Base-by-base conservation (phyloP, 495 filamentous ascomycete species). In the Amphirosellinia nigrospora region DNA sequence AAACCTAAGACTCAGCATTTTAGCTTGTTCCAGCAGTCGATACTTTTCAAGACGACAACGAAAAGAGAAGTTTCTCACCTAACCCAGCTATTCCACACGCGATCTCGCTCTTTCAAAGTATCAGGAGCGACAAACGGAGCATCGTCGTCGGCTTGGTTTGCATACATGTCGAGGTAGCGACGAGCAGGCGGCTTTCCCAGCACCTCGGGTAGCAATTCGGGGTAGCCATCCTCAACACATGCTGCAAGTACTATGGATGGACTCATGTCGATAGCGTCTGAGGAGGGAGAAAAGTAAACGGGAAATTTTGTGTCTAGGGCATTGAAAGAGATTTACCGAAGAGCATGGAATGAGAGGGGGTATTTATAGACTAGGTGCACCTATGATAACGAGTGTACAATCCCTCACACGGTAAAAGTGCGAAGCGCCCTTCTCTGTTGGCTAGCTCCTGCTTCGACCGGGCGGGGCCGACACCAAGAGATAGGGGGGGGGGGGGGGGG, bases 401-500 rank as follows among this genome's bases (percentile, higher is more conserved):
- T 56, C 52, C 52, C 26, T 56, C 30, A 56, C 11, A 30, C 16
- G 11, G 52, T 56, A 56, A 56, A 30, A 56, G 21, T 56, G 52
- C 52, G 30, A 56, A 30, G 52, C 56, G 56, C 56, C 32, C 36
- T 60, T 60, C 36, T 60, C 36, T 36, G 55, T 59, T 36, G 32
- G 55, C 55, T 59, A 13, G 55, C 1, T 59, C 55, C 55, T 59
- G 34, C 32, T 59, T 59, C 36, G 36, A 60, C 56, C 56, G 36
- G 56, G 56, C 56, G 19, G 56, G 32, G 56, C 32, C 36, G 21
- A 60, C 56, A 60, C 56, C 36, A 60, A 39, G 36, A 39, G 36
- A 60, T 60, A 60, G 30, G 36, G 56, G 56, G 28, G 38, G 36
- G 39, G 56, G 39, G 15, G 32, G 16, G 32, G 32, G n/a, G 56